Evolutionary conservation across 2,329 filamentous ascomycete genomes (phyloP).

Genomic region (Cyphellophora europaea): DNA sequence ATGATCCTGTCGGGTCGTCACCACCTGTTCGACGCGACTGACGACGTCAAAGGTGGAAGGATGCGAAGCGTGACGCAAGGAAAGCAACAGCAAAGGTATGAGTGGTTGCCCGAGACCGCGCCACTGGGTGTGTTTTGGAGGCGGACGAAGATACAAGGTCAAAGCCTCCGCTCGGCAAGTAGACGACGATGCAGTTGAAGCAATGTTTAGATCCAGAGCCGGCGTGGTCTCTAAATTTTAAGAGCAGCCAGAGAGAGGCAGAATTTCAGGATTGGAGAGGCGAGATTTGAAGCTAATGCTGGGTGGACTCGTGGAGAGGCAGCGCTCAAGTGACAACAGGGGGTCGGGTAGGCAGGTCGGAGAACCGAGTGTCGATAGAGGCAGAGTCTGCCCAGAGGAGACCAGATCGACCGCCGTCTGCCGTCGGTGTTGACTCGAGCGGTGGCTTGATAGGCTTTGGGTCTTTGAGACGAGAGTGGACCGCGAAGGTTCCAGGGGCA

Average conservation of each 20-base stretch:
- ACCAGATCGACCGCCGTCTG: neutral
- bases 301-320: conserved; percentile 11
- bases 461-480: neutral
- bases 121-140: conserved; percentile 7
- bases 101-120: too few species aligned
- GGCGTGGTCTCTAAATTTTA: conserved; percentile 18
- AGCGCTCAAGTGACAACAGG: conserved; percentile 9
- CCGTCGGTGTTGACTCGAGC: neutral
- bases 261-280: conserved; percentile 1
- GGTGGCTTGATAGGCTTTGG: conserved; percentile 1
- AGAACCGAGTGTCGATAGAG: neutral
- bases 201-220: conserved; percentile 17
- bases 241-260: conserved; percentile 11
- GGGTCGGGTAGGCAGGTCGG: neutral
- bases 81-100: too few species aligned
- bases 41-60: too few species aligned
- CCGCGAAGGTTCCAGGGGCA: neutral
- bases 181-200: conserved; percentile 17
- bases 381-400: neutral
- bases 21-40: too few species aligned
- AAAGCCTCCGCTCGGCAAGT: conserved; percentile 13
- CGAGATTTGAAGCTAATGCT: conserved; percentile 9
- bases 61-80: too few species aligned
- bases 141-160: conserved; percentile 8
- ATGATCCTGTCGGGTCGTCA: neutral